A percentile compares a stretch with the other conserved stretches of the same genome.
These are phyloP conservation scores for Pyricularia sp. DNA, from an alignment of 2,329 filamentous ascomycete genomes.

Conservation along the genomic window DNA sequence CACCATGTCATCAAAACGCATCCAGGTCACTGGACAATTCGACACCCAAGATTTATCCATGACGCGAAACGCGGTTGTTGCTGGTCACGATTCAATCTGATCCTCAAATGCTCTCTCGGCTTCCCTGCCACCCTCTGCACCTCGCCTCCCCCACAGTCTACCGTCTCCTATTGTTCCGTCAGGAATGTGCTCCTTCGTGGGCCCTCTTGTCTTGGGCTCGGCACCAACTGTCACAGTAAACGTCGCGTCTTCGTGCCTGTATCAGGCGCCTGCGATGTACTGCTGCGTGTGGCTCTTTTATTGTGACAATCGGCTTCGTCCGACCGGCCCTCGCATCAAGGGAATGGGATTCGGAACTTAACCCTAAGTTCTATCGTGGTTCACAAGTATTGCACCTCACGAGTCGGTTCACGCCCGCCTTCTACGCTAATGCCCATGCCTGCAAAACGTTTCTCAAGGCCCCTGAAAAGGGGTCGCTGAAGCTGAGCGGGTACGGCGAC, in stretches of 20 bases:
- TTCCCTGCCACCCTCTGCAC: conserved; percentile 34
- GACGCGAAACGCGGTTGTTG: not conserved
- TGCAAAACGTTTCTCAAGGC: conserved; percentile 17
- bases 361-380: conserved; percentile 79
- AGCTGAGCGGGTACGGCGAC: conserved; percentile 21
- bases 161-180: conserved; percentile 61
- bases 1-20: not conserved
- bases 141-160: conserved; percentile 72
- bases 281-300: conserved; percentile 36
- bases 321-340: conserved; percentile 34
- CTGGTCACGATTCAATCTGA: not conserved
- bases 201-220: conserved; percentile 29
- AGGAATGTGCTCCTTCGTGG: conserved; percentile 47
- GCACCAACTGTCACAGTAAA: conserved; percentile 26
- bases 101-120: conserved; percentile 5
- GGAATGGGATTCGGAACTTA: conserved; percentile 81
- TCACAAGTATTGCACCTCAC: conserved; percentile 51
- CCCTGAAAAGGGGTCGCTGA: conserved; percentile 40
- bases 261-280: conserved; percentile 37
- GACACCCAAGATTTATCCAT: not conserved
- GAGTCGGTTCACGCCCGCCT: conserved; percentile 52
- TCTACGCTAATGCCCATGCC: conserved; percentile 12
- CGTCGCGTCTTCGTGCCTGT: conserved; percentile 55
- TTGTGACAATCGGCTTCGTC: conserved; percentile 23
- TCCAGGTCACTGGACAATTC: not conserved